Conservation (phyloP, 2,329 filamentous ascomycete genomes). For the Zopfia rhizophila region DNA sequence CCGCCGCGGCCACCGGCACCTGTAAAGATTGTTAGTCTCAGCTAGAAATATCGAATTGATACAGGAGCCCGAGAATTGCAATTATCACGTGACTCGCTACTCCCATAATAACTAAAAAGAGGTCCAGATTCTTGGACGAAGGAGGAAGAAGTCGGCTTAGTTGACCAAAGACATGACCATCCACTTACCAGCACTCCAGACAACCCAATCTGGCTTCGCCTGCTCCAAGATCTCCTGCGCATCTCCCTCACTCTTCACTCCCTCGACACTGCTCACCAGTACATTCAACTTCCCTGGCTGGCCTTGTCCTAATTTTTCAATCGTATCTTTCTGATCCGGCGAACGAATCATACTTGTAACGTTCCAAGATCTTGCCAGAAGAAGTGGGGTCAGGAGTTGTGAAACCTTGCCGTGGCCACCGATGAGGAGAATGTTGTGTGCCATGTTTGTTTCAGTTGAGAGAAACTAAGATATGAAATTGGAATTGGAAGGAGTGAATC, state of each 20-base stretch:
- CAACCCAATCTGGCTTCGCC: constrained; percentile 72
- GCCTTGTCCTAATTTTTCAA: constrained; percentile 69
- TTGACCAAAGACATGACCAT: too few species aligned
- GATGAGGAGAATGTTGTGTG: constrained; percentile 70
- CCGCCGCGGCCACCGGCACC: constrained; percentile 67
- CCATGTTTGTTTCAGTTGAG: too few species aligned
- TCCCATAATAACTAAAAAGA: constrained; percentile 1
- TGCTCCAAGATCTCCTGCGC: constrained; percentile 71
- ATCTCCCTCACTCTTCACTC: constrained; percentile 71
- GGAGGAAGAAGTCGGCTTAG: too few species aligned
- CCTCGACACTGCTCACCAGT: constrained; percentile 76
- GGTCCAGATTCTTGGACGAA: background rate
- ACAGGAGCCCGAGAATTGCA: too few species aligned
- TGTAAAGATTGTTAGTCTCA: constrained; percentile 25
- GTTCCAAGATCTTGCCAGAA: constrained; percentile 78
- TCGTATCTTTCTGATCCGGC: constrained; percentile 71
- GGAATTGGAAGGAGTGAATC: too few species aligned
- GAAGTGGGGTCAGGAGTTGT: constrained; percentile 77
- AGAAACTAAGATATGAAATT: too few species aligned
- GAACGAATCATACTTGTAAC: constrained; percentile 83
- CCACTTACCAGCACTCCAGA: constrained; percentile 73
- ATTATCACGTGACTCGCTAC: background rate
- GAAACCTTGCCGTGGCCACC: constrained; percentile 86
- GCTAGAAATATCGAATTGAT: background rate
- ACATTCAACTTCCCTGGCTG: constrained; percentile 73